Percentiles rank a stretch among this genome's conserved stretches.
Conservation (phyloP, 2,329 filamentous ascomycete species). For the Pezicula radicicola region DNA sequence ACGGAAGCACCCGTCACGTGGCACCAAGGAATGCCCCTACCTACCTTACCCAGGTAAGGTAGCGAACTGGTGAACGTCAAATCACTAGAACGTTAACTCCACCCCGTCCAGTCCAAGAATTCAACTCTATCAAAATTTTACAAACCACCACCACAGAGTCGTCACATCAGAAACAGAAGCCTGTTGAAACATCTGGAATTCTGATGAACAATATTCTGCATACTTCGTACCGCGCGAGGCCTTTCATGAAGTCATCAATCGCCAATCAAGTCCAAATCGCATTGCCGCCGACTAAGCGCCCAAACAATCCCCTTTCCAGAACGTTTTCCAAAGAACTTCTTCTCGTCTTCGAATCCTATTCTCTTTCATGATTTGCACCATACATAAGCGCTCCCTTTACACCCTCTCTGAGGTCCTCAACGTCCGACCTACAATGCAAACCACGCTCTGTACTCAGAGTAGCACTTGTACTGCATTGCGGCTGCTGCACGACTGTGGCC, state of each 20-base stretch:
- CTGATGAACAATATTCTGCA: background rate
- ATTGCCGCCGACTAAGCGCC: slow-evolving; percentile 1
- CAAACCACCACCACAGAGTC: no score
- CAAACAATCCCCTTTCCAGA: background rate
- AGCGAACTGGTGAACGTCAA: no score
- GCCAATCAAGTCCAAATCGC: background rate
- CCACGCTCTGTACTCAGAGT: background rate
- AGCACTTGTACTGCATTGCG: slow-evolving; percentile 15
- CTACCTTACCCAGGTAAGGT: no score
- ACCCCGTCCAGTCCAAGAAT: no score
- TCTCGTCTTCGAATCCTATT: background rate
- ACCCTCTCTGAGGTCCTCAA: background rate
- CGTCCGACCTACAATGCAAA: background rate
- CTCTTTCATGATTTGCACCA: background rate
- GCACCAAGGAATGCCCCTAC: no score
- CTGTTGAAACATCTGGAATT: no score
- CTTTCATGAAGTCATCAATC: background rate
- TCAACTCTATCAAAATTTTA: no score
- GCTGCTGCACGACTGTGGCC: slow-evolving; percentile 11
- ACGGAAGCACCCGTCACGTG: no score
- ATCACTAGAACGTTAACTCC: no score
- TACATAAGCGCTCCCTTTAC: slow-evolving; percentile 4
- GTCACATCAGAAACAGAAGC: no score
- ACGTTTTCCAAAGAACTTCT: background rate
- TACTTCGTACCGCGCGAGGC: background rate